A percentile compares a stretch with the other conserved stretches of the same genome.
phyloP scores from a whole-genome alignment of 179 eudicot species.

The Drosera spatulata region DNA sequence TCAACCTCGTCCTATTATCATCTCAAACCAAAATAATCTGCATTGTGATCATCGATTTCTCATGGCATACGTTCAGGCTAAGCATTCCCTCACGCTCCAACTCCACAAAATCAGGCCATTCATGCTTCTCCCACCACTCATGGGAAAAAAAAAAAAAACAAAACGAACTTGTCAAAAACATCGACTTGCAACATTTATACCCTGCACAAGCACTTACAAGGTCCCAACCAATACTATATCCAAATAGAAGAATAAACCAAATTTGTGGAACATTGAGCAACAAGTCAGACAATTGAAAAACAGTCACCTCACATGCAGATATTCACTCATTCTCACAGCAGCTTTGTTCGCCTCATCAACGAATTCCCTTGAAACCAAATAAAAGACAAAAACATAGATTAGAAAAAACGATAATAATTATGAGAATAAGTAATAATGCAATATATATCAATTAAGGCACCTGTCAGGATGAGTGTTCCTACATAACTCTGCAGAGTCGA shows the following conservation, averaged over 20 bases:
- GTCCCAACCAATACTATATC: too few relatives aligned
- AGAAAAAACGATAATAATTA: not conserved
- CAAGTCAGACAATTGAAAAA: constrained; percentile 13
- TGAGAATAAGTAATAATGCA: not conserved
- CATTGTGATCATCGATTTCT: too few relatives aligned
- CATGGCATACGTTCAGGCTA: too few relatives aligned
- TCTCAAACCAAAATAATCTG: too few relatives aligned
- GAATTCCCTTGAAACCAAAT: constrained; percentile 43
- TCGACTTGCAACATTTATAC: too few relatives aligned
- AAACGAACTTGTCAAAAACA: too few relatives aligned
- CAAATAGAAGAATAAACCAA: not conserved
- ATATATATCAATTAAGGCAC: constrained; percentile 16
- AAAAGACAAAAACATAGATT: constrained; percentile 5
- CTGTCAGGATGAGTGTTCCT: constrained; percentile 96
- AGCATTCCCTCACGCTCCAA: too few relatives aligned
- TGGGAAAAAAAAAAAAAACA: too few relatives aligned
- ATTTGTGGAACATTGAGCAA: not conserved
- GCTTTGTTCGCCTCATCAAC: constrained; percentile 78
- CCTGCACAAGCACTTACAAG: too few relatives aligned
- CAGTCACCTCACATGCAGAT: constrained; percentile 98
- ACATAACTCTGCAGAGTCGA: constrained; percentile 86
- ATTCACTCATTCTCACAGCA: constrained; percentile 70
- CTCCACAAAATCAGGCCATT: too few relatives aligned
- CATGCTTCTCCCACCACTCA: too few relatives aligned
- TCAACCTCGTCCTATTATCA: too few relatives aligned